Evolutionary conservation across 352 stramenopile genomes (phyloP), one percentile per base, ranked within the genome.

Genomic region (Pythium utonaiense): DNA sequence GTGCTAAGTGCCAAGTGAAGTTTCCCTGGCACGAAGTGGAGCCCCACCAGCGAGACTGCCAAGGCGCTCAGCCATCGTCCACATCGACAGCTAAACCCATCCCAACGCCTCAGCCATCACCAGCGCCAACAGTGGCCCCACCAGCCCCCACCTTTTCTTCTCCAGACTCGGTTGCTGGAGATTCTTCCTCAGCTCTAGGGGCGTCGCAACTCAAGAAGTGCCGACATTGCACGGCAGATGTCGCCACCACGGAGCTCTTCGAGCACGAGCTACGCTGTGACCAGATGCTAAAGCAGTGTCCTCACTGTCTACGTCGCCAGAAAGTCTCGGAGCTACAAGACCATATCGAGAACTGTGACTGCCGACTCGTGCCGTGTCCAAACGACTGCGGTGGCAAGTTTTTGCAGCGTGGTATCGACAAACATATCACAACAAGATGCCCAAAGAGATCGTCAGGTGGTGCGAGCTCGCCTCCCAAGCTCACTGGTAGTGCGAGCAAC

Each of bases 271-370:
- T 85, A 1, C 75, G 70, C n/a, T 93, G 84, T 49, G 81, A 90
- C 30, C 86, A 91, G 58, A 71, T 90, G 38, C 64, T 93, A 13
- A 93, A 93, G 67, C 84, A 93, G 56, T 93, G 84, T 57, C 81
- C 84, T 0, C 84, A 93, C 60, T 93, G 84, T 28, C 67, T 93
- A 12, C 80, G 82, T 24, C 81, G 84, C 3, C 84, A 91, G 52
- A 91, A 90, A 61, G 80, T 91, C 64, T 71, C 74, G 0, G 81
- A 93, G 38, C 68, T 93, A 16, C 78, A 89, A 61, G 82, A 91
- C 6, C 84, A 93, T 49, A 91, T 93, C 33, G 78, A 93, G 36
- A 86, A 74, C 45, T 93, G 84, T 38, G 84, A 93, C 64, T 91
- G 82, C 44, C 82, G 84, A 36, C 67, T 93, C 13, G 80, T 91